Evolutionary conservation across 2,329 filamentous ascomycete species (phyloP).

Genomic region (Tolypocladium ovalisporum): DNA sequence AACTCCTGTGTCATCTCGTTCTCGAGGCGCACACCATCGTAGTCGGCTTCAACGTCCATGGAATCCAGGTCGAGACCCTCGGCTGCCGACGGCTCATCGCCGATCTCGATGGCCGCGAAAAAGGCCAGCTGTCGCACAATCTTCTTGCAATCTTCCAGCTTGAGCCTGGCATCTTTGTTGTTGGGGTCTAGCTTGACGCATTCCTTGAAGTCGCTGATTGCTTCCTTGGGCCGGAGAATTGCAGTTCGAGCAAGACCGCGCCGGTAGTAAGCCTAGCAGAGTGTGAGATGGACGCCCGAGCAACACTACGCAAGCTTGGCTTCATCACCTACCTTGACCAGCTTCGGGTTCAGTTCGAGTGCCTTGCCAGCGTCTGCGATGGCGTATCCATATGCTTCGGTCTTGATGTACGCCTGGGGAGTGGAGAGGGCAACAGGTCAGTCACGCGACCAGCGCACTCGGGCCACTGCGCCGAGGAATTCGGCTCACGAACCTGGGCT

Average conservation of each 20-base stretch:
- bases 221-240: conserved; percentile 79
- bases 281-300: not conserved
- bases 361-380: conserved; percentile 85
- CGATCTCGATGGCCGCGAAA: conserved; percentile 86
- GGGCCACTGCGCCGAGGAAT: not conserved
- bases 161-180: conserved; percentile 86
- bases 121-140: conserved; percentile 87
- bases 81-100: conserved; percentile 83
- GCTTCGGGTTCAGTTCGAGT: conserved; percentile 75
- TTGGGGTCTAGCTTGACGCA: conserved; percentile 78
- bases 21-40: conserved; percentile 72
- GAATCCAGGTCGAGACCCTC: conserved; percentile 81
- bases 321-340: conserved; percentile 62
- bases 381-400: conserved; percentile 89
- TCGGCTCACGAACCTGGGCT: conserved; percentile 60
- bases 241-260: conserved; percentile 85
- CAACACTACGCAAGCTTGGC: not conserved
- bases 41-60: conserved; percentile 71
- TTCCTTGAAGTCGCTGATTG: conserved; percentile 82
- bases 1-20: conserved; percentile 92
- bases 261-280: conserved; percentile 74
- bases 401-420: conserved; percentile 77
- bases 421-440: conserved; percentile 19
- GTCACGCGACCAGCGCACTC: conserved; percentile 30
- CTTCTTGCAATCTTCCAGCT: conserved; percentile 88